Evolutionary conservation across 2,329 filamentous ascomycete species (phyloP).

Genomic region (Fusarium odoratissimum): DNA sequence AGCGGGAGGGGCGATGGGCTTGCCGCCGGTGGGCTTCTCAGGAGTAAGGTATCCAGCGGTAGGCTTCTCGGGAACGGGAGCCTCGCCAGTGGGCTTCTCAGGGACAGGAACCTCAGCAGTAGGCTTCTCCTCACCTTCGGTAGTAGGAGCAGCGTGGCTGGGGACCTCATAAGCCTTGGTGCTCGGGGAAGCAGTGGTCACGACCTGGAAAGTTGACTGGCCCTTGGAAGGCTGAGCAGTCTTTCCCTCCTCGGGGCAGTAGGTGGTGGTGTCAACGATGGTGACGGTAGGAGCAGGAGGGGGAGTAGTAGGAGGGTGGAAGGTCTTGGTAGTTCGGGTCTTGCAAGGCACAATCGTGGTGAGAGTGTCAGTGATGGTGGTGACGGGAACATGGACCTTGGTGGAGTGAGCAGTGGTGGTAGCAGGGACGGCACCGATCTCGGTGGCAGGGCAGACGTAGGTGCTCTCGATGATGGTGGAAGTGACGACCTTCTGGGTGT

Average conservation of each 20-base stretch:
- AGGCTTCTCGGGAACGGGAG: background rate
- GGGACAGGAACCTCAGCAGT: background rate
- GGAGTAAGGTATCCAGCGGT: background rate
- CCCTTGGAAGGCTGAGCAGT: slow-evolving; percentile 2
- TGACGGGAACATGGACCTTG: slow-evolving; percentile 24
- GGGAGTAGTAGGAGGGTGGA: slow-evolving; percentile 37
- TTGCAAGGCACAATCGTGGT: slow-evolving; percentile 44
- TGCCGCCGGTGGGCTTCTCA: slow-evolving; percentile 13
- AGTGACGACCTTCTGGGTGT: slow-evolving; percentile 49
- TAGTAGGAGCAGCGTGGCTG: background rate
- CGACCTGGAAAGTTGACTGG: slow-evolving; percentile 5
- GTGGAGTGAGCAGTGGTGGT: slow-evolving; percentile 17
- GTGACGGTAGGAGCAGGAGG: slow-evolving; percentile 37
- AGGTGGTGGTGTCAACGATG: slow-evolving; percentile 37
- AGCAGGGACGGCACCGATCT: slow-evolving; percentile 24
- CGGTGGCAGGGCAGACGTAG: slow-evolving; percentile 41
- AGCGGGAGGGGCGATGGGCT: slow-evolving; percentile 10
- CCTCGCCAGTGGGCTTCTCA: background rate
- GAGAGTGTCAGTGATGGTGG: slow-evolving; percentile 43
- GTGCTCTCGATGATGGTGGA: slow-evolving; percentile 36
- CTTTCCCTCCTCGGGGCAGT: slow-evolving; percentile 23
- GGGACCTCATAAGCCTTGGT: background rate
- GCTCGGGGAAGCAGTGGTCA: slow-evolving; percentile 9
- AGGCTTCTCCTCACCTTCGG: slow-evolving; percentile 2
- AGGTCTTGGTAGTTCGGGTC: slow-evolving; percentile 41